These are phyloP conservation scores for Hippophae rhamnoides DNA, from an alignment of 306 rosid species.

Conservation along the genomic window DNA sequence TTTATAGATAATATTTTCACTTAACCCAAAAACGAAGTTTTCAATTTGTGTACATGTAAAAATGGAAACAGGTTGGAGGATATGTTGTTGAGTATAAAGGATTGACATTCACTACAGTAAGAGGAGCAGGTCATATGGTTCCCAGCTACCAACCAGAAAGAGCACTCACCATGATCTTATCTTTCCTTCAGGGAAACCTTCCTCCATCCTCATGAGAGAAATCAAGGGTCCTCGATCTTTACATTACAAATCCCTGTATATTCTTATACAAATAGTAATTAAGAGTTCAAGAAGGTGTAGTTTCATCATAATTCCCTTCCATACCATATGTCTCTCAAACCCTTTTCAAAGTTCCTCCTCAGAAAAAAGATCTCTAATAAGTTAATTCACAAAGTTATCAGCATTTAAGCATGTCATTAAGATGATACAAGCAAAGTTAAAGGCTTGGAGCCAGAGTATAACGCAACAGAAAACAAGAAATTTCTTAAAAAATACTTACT, in stretches of 20 bases:
- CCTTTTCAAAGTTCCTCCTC: too few relatives aligned
- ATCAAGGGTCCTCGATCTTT: background rate
- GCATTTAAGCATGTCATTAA: too few relatives aligned
- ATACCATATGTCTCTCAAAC: too few relatives aligned
- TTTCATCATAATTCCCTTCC: too few relatives aligned
- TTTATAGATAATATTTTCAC: background rate
- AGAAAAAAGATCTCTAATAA: too few relatives aligned
- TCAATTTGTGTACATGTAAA: background rate
- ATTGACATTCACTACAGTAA: slow-evolving; percentile 34
- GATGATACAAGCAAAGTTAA: too few relatives aligned
- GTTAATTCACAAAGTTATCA: too few relatives aligned
- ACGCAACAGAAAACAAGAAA: too few relatives aligned
- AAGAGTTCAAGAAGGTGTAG: too few relatives aligned
- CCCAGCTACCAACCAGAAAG: slow-evolving; percentile 49
- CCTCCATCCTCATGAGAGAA: slow-evolving; percentile 27
- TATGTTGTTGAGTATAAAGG: slow-evolving; percentile 47
- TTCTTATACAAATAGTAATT: background rate
- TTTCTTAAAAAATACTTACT: too few relatives aligned
- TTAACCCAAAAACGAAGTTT: background rate
- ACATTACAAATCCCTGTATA: background rate
- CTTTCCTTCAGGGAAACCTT: slow-evolving; percentile 30
- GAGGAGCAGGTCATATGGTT: slow-evolving; percentile 61
- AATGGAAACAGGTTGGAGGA: slow-evolving; percentile 50
- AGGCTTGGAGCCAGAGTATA: too few relatives aligned
- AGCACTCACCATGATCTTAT: slow-evolving; percentile 43